Conservation (phyloP, 495 filamentous ascomycete species). For the Trichocladium uniseriatum region DNA sequence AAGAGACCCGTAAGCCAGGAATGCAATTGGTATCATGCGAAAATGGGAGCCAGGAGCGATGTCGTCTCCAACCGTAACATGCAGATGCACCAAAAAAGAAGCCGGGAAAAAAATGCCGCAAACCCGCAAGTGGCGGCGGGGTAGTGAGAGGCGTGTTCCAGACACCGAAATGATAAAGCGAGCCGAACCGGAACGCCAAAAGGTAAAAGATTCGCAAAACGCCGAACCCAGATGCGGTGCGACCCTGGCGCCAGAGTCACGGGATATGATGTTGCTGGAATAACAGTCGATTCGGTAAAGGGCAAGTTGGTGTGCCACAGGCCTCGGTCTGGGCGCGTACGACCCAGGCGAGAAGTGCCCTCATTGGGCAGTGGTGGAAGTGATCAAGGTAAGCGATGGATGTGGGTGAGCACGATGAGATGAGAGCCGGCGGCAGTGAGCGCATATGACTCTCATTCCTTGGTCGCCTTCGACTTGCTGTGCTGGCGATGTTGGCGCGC, state of each 20-base stretch:
- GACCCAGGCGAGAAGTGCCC: not conserved
- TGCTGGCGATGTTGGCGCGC: slow-evolving; percentile 10
- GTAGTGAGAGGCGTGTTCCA: too few relatives aligned
- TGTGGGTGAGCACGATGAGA: too few relatives aligned
- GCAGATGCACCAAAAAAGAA: not conserved
- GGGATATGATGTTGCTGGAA: not conserved
- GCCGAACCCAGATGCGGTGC: not conserved
- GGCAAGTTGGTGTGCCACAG: not conserved
- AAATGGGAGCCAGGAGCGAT: not conserved
- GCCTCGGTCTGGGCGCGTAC: not conserved
- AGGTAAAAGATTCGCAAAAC: too few relatives aligned
- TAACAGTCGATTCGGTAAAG: not conserved
- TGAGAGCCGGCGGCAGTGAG: not conserved
- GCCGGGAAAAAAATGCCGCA: not conserved
- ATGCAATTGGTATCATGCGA: not conserved
- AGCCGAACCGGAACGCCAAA: too few relatives aligned
- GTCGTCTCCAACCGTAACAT: not conserved
- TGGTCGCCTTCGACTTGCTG: slow-evolving; percentile 2
- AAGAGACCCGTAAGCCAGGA: not conserved
- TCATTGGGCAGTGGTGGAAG: not conserved
- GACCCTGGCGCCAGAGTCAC: not conserved
- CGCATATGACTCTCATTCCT: too few relatives aligned
- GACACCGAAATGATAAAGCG: too few relatives aligned
- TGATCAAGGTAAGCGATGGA: not conserved
- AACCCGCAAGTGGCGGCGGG: too few relatives aligned